Conservation (phyloP, 495 filamentous ascomycete genomes). For the Hypoxylon fuscum region DNA sequence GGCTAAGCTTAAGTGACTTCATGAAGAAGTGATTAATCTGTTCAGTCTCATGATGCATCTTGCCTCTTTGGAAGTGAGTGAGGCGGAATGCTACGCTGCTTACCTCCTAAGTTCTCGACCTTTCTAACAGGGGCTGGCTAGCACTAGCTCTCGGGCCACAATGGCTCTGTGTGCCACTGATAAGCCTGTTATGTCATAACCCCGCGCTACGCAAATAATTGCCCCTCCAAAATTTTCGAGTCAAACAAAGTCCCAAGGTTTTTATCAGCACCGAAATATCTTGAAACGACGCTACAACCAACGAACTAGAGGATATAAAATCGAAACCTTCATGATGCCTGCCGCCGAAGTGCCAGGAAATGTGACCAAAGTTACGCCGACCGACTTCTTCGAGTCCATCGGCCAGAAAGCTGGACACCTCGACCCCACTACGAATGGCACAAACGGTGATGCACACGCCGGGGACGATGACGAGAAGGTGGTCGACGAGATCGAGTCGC, state of each 20-base stretch:
- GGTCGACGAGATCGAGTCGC: slow-evolving; percentile 67
- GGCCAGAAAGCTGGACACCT: slow-evolving; percentile 63
- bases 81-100: slow-evolving; percentile 5
- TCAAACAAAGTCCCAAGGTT: slow-evolving; percentile 20
- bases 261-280: slow-evolving; percentile 2
- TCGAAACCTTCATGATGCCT: slow-evolving; percentile 15
- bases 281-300: not conserved
- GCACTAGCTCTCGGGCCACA: slow-evolving; percentile 31
- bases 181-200: slow-evolving; percentile 39
- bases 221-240: slow-evolving; percentile 51
- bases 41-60: too few species aligned
- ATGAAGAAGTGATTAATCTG: slow-evolving; percentile 53
- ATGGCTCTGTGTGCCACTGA: slow-evolving; percentile 23
- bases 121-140: slow-evolving; percentile 31
- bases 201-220: slow-evolving; percentile 41
- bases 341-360: slow-evolving; percentile 20
- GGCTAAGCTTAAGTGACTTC: slow-evolving; percentile 61
- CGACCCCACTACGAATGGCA: slow-evolving; percentile 47
- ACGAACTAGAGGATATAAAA: not conserved
- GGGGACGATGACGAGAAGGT: slow-evolving; percentile 63
- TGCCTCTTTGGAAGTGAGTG: too few species aligned
- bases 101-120: slow-evolving; percentile 26
- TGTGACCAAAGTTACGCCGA: slow-evolving; percentile 25
- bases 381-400: slow-evolving; percentile 62
- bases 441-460: slow-evolving; percentile 30